Evolutionary conservation across 768 basidiomycete genomes (phyloP).

Genomic region (Panus rudis): DNA sequence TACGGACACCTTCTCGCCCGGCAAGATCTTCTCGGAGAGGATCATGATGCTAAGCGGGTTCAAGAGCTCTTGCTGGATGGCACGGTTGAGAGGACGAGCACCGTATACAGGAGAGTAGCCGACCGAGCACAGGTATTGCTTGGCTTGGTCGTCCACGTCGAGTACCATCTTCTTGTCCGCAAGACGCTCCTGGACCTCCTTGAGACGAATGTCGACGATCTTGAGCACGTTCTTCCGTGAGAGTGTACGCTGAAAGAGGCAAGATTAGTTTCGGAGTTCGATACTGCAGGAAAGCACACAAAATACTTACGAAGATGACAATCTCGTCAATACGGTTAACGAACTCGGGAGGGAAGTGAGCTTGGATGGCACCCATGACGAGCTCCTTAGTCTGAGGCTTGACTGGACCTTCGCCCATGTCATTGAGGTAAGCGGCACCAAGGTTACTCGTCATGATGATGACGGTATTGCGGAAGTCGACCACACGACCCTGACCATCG

Average conservation of each 20-base stretch:
- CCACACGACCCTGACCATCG: slow-evolving; percentile 85
- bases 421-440: slow-evolving; percentile 70
- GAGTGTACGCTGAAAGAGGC: slow-evolving; percentile 58
- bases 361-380: slow-evolving; percentile 75
- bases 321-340: slow-evolving; percentile 86
- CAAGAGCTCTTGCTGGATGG: slow-evolving; percentile 87
- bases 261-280: slow-evolving; percentile 24
- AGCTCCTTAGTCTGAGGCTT: slow-evolving; percentile 48
- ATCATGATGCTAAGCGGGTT: slow-evolving; percentile 86
- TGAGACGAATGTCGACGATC: slow-evolving; percentile 85
- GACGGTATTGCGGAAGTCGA: slow-evolving; percentile 86
- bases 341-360: slow-evolving; percentile 90
- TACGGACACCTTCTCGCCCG: slow-evolving; percentile 71
- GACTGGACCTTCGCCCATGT: slow-evolving; percentile 67
- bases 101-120: slow-evolving; percentile 84
- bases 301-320: slow-evolving; percentile 54
- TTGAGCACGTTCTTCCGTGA: slow-evolving; percentile 67
- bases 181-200: slow-evolving; percentile 80
- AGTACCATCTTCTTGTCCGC: slow-evolving; percentile 74
- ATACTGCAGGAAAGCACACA: not conserved
- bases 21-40: slow-evolving; percentile 73
- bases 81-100: slow-evolving; percentile 85
- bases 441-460: slow-evolving; percentile 95
- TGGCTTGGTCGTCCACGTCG: slow-evolving; percentile 68
- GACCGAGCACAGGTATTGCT: slow-evolving; percentile 64